Evolutionary conservation across 345 rosid species (phyloP).

Genomic region (Bruguiera parviflora): DNA sequence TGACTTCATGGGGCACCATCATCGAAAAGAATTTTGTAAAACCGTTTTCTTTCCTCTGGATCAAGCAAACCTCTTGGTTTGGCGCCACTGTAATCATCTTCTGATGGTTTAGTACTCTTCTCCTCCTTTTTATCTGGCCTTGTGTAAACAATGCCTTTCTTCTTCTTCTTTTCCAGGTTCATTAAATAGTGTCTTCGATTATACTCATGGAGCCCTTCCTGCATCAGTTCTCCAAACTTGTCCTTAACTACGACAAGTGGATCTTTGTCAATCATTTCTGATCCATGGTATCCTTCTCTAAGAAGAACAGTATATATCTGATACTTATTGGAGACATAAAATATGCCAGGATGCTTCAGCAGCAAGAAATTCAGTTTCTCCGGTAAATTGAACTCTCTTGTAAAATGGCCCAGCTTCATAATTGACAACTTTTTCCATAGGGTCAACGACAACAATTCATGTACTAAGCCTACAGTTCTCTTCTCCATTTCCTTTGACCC

Average conservation of each 20-base stretch:
- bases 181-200: constrained; percentile 46
- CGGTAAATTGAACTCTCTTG: constrained; percentile 68
- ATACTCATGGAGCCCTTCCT: constrained; percentile 78
- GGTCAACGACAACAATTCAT: constrained; percentile 70
- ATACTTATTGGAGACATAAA: constrained; percentile 80
- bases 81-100: constrained; percentile 43
- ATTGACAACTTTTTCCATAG: constrained; percentile 86
- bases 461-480: constrained; percentile 67
- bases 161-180: constrained; percentile 69
- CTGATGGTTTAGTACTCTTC: constrained; percentile 31
- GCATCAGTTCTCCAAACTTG: constrained; percentile 84
- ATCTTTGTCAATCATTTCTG: constrained; percentile 70
- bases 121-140: constrained; percentile 38
- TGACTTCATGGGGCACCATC: constrained; percentile 34
- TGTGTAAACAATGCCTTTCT: constrained; percentile 39
- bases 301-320: constrained; percentile 83
- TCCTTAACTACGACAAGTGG: constrained; percentile 78
- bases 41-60: constrained; percentile 79
- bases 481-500: constrained; percentile 77
- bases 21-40: constrained; percentile 72
- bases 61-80: constrained; percentile 59
- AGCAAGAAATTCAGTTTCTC: constrained; percentile 71
- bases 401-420: constrained; percentile 75
- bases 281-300: constrained; percentile 71
- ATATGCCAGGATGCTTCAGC: constrained; percentile 75